Percentiles rank a stretch among this genome's conserved stretches.
Evolutionary conservation across 257 asterid genomes (phyloP).

Genomic region (Lycium ferocissimum): DNA sequence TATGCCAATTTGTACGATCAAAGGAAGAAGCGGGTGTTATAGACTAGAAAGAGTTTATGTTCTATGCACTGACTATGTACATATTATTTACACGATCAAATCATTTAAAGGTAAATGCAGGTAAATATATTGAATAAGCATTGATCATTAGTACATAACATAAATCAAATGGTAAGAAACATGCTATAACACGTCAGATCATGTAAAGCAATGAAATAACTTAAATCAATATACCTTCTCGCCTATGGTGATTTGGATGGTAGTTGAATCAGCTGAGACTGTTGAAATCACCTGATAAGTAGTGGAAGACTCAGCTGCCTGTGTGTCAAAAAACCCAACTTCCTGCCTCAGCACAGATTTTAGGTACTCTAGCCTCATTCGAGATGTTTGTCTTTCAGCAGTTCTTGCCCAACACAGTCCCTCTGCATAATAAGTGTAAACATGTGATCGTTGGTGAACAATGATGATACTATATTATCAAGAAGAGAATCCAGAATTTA

Average conservation of each 20-base stretch:
- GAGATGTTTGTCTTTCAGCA: slow-evolving; percentile 86
- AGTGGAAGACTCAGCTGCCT: slow-evolving; percentile 72
- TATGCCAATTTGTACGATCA: neutral
- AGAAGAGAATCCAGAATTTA: too few relatives aligned
- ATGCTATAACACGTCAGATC: too few relatives aligned
- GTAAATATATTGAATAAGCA: too few relatives aligned
- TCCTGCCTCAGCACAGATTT: slow-evolving; percentile 79
- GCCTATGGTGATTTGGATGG: slow-evolving; percentile 73
- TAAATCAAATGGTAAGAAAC: too few relatives aligned
- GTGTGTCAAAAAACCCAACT: slow-evolving; percentile 84
- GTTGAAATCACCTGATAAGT: slow-evolving; percentile 76
- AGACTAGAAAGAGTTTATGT: too few relatives aligned
- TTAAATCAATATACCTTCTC: slow-evolving; percentile 59
- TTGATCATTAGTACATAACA: too few relatives aligned
- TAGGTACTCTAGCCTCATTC: slow-evolving; percentile 89
- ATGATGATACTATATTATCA: too few relatives aligned
- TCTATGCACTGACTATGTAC: too few relatives aligned
- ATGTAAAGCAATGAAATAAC: too few relatives aligned
- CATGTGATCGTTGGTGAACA: neutral
- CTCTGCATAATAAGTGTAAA: slow-evolving; percentile 47
- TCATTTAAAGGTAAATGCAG: too few relatives aligned
- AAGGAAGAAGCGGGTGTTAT: neutral
- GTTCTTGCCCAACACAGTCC: slow-evolving; percentile 96
- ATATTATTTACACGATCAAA: too few relatives aligned
- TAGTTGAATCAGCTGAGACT: slow-evolving; percentile 68